These are phyloP conservation scores for Abrus precatorius DNA, from an alignment of 306 rosid genomes.

Conservation along the genomic window DNA sequence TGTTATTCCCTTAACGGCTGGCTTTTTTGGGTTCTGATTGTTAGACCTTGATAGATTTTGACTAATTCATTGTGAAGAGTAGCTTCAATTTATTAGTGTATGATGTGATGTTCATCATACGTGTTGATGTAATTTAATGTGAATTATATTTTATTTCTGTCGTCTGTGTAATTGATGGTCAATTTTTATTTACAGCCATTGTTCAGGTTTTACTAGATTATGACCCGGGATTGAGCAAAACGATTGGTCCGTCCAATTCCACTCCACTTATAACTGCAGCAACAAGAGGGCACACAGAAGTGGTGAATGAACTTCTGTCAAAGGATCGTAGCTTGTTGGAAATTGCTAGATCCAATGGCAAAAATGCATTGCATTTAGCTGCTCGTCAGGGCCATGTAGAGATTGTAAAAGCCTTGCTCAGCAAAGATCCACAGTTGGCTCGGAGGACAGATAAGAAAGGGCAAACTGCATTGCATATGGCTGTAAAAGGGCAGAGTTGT, in stretches of 20 bases:
- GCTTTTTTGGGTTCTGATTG: conserved; percentile 37
- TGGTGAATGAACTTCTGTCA: conserved; percentile 85
- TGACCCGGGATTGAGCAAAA: conserved; percentile 80
- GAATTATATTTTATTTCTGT: conserved; percentile 5
- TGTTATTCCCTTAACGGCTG: background rate
- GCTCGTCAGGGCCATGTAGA: conserved; percentile 94
- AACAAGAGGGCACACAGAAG: conserved; percentile 80
- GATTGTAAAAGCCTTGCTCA: conserved; percentile 76
- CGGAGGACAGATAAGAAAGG: conserved; percentile 98
- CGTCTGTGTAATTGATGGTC: conserved; percentile 37
- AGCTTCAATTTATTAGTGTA: conserved; percentile 18
- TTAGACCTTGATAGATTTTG: conserved; percentile 6
- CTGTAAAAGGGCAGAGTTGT: conserved; percentile 94
- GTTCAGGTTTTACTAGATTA: conserved; percentile 86
- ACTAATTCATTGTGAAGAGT: background rate
- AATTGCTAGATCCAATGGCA: conserved; percentile 81
- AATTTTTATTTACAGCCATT: conserved; percentile 66
- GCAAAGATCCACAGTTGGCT: conserved; percentile 89
- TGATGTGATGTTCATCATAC: conserved; percentile 23
- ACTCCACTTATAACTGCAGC: conserved; percentile 97
- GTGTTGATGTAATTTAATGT: conserved; percentile 2
- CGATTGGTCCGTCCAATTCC: conserved; percentile 83
- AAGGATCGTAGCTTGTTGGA: conserved; percentile 85
- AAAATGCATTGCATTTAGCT: conserved; percentile 92
- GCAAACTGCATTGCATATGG: conserved; percentile 99